These are phyloP conservation scores for Knufia fluminis DNA, from an alignment of 2,329 filamentous ascomycete genomes.

Conservation along the genomic window DNA sequence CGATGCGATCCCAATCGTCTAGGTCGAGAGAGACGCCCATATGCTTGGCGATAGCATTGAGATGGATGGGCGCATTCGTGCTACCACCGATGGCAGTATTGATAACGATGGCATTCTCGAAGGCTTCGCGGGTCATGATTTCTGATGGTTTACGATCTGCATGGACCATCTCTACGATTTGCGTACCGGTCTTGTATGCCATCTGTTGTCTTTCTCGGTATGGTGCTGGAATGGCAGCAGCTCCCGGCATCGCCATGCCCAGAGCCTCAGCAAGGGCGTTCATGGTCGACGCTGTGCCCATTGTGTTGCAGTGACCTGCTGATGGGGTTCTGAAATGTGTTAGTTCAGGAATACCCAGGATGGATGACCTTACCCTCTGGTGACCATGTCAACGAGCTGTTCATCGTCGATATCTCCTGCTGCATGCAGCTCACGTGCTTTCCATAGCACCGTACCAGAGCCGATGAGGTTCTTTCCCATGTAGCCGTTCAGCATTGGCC, in stretches of 20 bases:
- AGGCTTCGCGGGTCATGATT: slow-evolving; percentile 46
- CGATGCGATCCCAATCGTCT: slow-evolving; percentile 47
- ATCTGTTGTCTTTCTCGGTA: slow-evolving; percentile 42
- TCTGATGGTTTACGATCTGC: slow-evolving; percentile 44
- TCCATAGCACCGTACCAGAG: slow-evolving; percentile 41
- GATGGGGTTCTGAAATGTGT: slow-evolving; percentile 32
- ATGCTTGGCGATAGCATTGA: slow-evolving; percentile 47
- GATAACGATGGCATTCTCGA: slow-evolving; percentile 48
- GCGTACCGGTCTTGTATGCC: slow-evolving; percentile 41
- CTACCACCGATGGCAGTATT: slow-evolving; percentile 49
- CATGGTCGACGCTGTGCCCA: slow-evolving; percentile 47
- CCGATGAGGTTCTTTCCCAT: slow-evolving; percentile 31
- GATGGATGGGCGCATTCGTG: slow-evolving; percentile 49
- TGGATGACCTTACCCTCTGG: slow-evolving; percentile 28
- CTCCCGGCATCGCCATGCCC: slow-evolving; percentile 45
- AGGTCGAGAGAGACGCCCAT: slow-evolving; percentile 42
- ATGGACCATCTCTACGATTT: slow-evolving; percentile 44
- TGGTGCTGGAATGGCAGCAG: slow-evolving; percentile 43
- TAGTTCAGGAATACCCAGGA: neutral
- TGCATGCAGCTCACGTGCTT: slow-evolving; percentile 40
- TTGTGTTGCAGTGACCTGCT: slow-evolving; percentile 44
- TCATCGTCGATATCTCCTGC: slow-evolving; percentile 39
- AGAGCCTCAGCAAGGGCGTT: slow-evolving; percentile 45
- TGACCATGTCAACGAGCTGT: slow-evolving; percentile 39
- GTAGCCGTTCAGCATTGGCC: slow-evolving; percentile 46